Base-by-base conservation (phyloP, 106 monocot species). In the Xerophyta viscosa region DNA sequence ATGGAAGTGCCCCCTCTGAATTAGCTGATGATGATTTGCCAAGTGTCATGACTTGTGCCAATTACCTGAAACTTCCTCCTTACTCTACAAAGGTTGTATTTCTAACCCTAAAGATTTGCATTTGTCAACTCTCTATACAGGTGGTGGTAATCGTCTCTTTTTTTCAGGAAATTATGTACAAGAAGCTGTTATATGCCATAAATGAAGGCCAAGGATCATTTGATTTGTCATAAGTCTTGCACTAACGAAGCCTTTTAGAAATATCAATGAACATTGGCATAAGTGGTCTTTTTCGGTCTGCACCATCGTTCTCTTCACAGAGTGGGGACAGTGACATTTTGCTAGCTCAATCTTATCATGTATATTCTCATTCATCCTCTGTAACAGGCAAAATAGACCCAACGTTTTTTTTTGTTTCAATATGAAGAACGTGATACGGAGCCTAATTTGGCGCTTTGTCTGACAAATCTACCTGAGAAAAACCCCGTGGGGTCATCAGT, bases 1-100 rank as follows among this genome's bases (percentile, higher is more conserved):
- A 76, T 60, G 74, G 51, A 46, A 41, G 71, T 22, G 77, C 54
- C 29, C 36, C 56, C 8, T 68, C 79, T 14, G 86, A 99, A 51
- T 64, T 69, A 14, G 86, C 77, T 11, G 98, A 99, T 69, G 86
- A 83, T 43, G 90, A 86, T 62, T 69, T 99, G 69, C 98, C 98
- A 6, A 99, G 98, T 72, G 98, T 90, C 11, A 99, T 99, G 98
- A 99, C 98, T 24, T 99, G 98, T 53, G 86, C 90, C 31, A 99
- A 99, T 53, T 99, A 99, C 55, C 90, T 99, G 8, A 99, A 99
- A 49, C 82, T 99, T 5, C 98, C 98, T 66, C 86, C 86, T 1
- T 99, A 99, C 52, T 99, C 98, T 5, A 80, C 90, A 26, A 99
- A 99, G 86, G 98, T 99, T 56, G 33, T 22, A 8, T 20, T 23